Conservation (phyloP, 805 yeast genomes). For the Kuraishia molischiana region DNA sequence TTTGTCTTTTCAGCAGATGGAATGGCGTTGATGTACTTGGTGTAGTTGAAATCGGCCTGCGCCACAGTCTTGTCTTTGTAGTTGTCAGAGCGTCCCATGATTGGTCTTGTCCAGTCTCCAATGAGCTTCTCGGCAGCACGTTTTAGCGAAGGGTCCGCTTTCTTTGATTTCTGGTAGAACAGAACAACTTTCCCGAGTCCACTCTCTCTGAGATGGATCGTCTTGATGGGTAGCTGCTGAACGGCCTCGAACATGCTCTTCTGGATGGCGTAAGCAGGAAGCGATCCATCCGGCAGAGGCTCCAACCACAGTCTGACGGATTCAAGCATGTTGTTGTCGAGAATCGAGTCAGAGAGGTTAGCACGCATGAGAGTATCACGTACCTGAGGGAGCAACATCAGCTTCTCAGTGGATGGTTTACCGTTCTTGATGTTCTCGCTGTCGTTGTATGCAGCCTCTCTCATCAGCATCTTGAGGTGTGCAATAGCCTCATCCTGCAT, state of each 20-base stretch:
- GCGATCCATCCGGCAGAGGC: constrained; percentile 94
- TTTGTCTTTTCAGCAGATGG: constrained; percentile 20
- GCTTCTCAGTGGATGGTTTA: constrained; percentile 65
- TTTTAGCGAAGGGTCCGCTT: constrained; percentile 81
- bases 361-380: constrained; percentile 68
- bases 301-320: constrained; percentile 96
- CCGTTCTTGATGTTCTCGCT: constrained; percentile 48
- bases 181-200: constrained; percentile 90
- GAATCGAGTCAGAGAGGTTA: constrained; percentile 79
- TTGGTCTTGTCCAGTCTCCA: constrained; percentile 98
- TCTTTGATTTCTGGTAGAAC: constrained; percentile 85
- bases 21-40: constrained; percentile 34
- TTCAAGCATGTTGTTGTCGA: constrained; percentile 88
- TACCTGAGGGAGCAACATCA: constrained; percentile 74
- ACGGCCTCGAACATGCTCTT: constrained; percentile 73
- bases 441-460: constrained; percentile 73
- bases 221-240: constrained; percentile 78
- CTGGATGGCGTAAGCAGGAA: constrained; percentile 97
- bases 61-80: constrained; percentile 79
- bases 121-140: constrained; percentile 83
- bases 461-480: constrained; percentile 79
- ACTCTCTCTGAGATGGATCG: constrained; percentile 88
- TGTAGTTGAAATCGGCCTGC: constrained; percentile 58
- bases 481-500: constrained; percentile 90
- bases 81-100: constrained; percentile 90